Base-by-base conservation (phyloP, 345 rosid genomes). In the Linum tenue region DNA sequence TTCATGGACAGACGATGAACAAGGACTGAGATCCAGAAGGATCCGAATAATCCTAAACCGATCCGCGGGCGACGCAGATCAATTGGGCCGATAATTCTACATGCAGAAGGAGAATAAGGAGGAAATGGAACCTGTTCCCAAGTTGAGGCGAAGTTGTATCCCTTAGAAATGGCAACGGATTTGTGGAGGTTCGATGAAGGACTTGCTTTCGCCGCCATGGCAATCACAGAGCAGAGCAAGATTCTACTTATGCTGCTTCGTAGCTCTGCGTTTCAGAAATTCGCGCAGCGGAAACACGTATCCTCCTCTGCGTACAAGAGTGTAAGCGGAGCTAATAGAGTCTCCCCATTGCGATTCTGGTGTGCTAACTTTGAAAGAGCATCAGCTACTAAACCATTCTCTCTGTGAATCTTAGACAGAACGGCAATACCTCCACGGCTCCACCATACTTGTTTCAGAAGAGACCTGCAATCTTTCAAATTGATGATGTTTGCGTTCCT, bases 61-160 rank as follows among this genome's bases (percentile, higher is more conserved):
- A 40, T 12, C 5, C 5, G 39, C 64, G 41, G 14, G 0, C 8
- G 35, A 38, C 41, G 16, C 50, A 39, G 48, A 62, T 62, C 64
- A 16, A 48, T 15, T 12, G 53, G 53, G 14, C 53, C 14, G 3
- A 62, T 41, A 39, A 39, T 39, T 41, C 15, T 6, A 56, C 44
- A 16, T 5, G 50, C 50, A 37, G 44, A 60, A 72, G 58, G 59
- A 44, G 39, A 7, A 16, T 16, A 3, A 35, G 51, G 50, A 12
- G 55, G 68, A 44, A 67, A 42, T 60, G 43, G 68, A 69, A 92
- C 98, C 91, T 87, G 96, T 70, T 92, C 98, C 98, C 98, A 92
- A 62, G 89, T 83, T 41, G 94, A 92, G 69, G 97, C 84, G 82
- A 92, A 92, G 77, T 85, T 88, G 87, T 90, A 87, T 76, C 97